These are phyloP conservation scores for Spergularia marina DNA, from an alignment of 148 eudicot species.

Conservation along the genomic window DNA sequence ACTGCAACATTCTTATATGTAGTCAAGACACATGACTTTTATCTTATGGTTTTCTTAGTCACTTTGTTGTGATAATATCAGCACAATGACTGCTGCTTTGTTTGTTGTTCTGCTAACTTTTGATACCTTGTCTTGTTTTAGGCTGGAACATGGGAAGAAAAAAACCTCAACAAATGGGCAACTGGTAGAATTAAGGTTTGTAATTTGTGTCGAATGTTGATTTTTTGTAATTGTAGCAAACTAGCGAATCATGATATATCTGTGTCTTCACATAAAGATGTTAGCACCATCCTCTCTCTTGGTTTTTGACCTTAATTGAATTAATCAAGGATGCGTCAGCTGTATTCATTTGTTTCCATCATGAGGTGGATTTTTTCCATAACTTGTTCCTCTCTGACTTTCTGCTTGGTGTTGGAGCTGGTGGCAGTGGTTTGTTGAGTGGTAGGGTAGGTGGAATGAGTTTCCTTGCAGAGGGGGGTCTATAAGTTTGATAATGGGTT, in stretches of 20 bases:
- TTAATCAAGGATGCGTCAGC: too few species aligned
- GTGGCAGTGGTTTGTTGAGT: too few species aligned
- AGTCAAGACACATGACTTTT: background rate
- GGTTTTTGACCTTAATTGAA: too few species aligned
- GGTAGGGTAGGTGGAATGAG: background rate
- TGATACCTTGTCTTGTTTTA: slow-evolving; percentile 19
- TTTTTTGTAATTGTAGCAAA: background rate
- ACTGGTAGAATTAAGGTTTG: slow-evolving; percentile 80
- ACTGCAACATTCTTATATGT: background rate
- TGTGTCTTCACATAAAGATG: too few species aligned
- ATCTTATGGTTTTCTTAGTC: background rate
- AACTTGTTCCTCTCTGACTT: too few species aligned
- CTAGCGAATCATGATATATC: too few species aligned
- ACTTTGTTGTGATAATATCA: background rate
- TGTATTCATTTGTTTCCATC: too few species aligned
- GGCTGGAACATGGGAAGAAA: slow-evolving; percentile 99
- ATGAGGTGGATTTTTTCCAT: too few species aligned
- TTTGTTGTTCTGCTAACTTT: background rate
- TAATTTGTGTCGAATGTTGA: background rate
- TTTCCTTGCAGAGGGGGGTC: background rate
- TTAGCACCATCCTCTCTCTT: too few species aligned
- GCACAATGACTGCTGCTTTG: background rate
- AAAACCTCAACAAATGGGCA: slow-evolving; percentile 90
- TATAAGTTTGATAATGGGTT: background rate
- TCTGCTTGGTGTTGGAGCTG: background rate